Conservation (phyloP, 2,329 filamentous ascomycete species). For the Cladorrhinum sp. region DNA sequence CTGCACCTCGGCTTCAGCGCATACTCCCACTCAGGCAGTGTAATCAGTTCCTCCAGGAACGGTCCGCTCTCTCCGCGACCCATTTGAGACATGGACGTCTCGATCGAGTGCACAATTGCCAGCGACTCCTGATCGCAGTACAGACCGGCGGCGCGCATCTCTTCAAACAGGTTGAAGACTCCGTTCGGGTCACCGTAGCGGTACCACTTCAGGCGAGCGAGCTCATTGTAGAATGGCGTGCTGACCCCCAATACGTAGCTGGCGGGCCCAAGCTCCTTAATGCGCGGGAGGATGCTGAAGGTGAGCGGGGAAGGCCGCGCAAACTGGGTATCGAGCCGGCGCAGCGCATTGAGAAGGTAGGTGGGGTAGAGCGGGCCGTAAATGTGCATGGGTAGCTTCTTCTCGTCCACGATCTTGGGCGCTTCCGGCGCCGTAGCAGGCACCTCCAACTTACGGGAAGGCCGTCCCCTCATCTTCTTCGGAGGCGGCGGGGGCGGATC, state of each 20-base stretch:
- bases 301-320: slow-evolving; percentile 54
- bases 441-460: slow-evolving; percentile 7
- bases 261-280: slow-evolving; percentile 65
- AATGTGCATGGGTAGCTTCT: slow-evolving; percentile 47
- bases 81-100: slow-evolving; percentile 24
- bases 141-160: slow-evolving; percentile 64
- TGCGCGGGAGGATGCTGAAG: slow-evolving; percentile 60
- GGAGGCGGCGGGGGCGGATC: background rate
- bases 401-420: slow-evolving; percentile 7
- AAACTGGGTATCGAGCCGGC: slow-evolving; percentile 57
- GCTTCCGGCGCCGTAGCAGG: background rate
- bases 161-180: slow-evolving; percentile 56
- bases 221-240: slow-evolving; percentile 65
- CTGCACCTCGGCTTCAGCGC: slow-evolving; percentile 30
- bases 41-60: slow-evolving; percentile 34
- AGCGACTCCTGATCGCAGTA: slow-evolving; percentile 51
- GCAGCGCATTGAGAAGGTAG: slow-evolving; percentile 56
- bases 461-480: slow-evolving; percentile 12
- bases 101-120: slow-evolving; percentile 35
- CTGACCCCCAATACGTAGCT: slow-evolving; percentile 71
- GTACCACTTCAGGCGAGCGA: slow-evolving; percentile 60
- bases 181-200: slow-evolving; percentile 56
- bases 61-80: slow-evolving; percentile 22
- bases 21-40: slow-evolving; percentile 38
- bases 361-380: slow-evolving; percentile 64